Evolutionary conservation across 768 basidiomycete species (phyloP).

Genomic region (Amanita muscaria): DNA sequence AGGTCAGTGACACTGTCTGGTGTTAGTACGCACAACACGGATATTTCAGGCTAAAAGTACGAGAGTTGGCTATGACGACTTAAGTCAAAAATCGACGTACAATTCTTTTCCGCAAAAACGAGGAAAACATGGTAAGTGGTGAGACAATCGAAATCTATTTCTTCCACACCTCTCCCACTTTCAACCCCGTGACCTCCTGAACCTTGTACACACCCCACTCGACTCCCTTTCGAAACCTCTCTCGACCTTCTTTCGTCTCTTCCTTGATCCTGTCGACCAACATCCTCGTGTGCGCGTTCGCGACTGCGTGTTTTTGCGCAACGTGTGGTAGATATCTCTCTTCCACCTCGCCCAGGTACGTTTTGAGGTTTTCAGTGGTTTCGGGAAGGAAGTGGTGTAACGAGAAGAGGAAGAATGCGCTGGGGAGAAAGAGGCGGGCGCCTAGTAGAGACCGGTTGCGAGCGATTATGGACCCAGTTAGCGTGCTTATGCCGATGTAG

Average conservation of each 20-base stretch:
- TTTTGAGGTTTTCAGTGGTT: conserved; percentile 60
- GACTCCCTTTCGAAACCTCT: conserved; percentile 35
- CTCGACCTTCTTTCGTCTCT: conserved; percentile 36
- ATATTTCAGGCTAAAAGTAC: neutral
- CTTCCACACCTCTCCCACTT: conserved; percentile 52
- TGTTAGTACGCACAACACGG: neutral
- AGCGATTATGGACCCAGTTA: conserved; percentile 81
- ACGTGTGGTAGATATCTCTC: conserved; percentile 58
- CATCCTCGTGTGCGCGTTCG: conserved; percentile 53
- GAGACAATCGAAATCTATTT: conserved; percentile 6
- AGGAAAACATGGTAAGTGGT: neutral
- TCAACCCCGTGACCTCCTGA: conserved; percentile 67
- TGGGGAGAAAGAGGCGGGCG: conserved; percentile 69
- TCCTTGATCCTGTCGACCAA: conserved; percentile 50
- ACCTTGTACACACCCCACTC: conserved; percentile 41
- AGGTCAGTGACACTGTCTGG: neutral
- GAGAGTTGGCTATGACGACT: neutral
- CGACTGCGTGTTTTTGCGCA: conserved; percentile 58
- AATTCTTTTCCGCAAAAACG: conserved; percentile 6
- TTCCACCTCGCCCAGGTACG: conserved; percentile 63
- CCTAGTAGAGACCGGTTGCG: conserved; percentile 66
- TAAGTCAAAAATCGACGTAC: conserved; percentile 7
- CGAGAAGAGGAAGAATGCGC: conserved; percentile 60
- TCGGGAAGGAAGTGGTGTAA: conserved; percentile 82
- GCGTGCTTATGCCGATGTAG: conserved; percentile 82